These are phyloP conservation scores for Trichoderma semiorbis DNA, from an alignment of 2,329 filamentous ascomycete genomes.

Conservation along the genomic window DNA sequence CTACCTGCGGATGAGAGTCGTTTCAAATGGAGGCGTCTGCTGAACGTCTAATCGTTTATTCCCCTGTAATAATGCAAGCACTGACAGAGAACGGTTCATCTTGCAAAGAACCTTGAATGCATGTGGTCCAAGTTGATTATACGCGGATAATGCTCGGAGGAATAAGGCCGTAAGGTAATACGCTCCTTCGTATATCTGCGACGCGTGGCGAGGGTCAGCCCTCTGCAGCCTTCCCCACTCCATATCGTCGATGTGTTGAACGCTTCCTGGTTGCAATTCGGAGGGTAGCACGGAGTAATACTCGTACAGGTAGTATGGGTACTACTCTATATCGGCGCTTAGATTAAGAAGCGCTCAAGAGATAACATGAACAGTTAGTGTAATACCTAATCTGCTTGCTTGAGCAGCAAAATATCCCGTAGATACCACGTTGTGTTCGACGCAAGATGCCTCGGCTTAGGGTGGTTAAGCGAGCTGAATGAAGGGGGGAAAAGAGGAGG, in stretches of 20 bases:
- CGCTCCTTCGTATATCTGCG: not conserved
- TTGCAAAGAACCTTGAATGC: not conserved
- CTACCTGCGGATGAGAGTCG: not conserved
- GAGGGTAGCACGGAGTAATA: not conserved
- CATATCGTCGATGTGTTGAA: not conserved
- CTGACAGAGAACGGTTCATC: not conserved
- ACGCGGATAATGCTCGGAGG: not conserved
- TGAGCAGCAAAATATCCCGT: not conserved
- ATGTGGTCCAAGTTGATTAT: not conserved
- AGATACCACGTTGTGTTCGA: not conserved
- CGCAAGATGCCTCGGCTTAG: not conserved
- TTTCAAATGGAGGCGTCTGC: not conserved
- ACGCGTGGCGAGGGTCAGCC: not conserved
- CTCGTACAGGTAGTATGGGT: not conserved
- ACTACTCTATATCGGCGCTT: not conserved
- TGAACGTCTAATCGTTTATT: not conserved
- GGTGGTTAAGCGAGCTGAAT: not conserved
- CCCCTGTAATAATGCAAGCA: not conserved
- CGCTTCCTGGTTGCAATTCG: not conserved
- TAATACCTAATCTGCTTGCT: not conserved
- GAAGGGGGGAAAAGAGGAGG: not conserved
- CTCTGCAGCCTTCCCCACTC: not conserved
- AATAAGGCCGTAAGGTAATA: not conserved
- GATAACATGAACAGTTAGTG: not conserved
- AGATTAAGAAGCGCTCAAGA: not conserved